A percentile compares a stretch with the other conserved stretches of the same genome.
phyloP scores from a whole-genome alignment of 2,329 filamentous ascomycete genomes.

The Ophiostoma quercus region DNA sequence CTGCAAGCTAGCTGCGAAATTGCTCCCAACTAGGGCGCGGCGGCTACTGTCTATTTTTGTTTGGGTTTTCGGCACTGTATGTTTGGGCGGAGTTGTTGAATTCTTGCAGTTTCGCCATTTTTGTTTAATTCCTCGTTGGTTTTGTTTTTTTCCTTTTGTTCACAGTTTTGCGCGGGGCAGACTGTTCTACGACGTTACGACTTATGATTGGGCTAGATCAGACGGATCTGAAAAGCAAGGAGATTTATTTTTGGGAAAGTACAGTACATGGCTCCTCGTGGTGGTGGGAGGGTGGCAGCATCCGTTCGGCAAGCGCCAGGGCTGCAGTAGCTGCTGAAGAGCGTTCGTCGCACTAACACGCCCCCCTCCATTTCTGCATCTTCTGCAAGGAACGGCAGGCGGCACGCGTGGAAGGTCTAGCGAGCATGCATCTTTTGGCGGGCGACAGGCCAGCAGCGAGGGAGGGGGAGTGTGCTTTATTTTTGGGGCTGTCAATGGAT shows the following conservation, averaged over 20 bases:
- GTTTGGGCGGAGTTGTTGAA: conserved; percentile 17
- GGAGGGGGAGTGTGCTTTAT: conserved; percentile 26
- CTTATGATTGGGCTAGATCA: conserved; percentile 49
- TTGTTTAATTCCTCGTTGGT: conserved; percentile 15
- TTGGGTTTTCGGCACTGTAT: conserved; percentile 11
- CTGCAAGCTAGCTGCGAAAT: not conserved
- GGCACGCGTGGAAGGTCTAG: conserved; percentile 13
- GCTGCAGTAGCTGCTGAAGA: conserved; percentile 30
- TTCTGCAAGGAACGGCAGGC: conserved; percentile 26
- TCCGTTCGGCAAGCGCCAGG: conserved; percentile 31
- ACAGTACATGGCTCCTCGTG: conserved; percentile 36
- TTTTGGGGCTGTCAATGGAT: conserved; percentile 14
- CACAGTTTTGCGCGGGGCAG: conserved; percentile 29
- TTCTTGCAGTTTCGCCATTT: conserved; percentile 2
- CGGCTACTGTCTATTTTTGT: not conserved
- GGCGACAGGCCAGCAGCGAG: conserved; percentile 20
- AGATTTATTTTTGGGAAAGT: conserved; percentile 35
- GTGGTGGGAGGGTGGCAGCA: conserved; percentile 25
- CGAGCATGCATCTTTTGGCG: conserved; percentile 6
- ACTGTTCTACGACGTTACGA: conserved; percentile 46
- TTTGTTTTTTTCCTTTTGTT: conserved; percentile 8
- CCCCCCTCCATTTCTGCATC: conserved; percentile 20
- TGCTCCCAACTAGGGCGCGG: not conserved
- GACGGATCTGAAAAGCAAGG: conserved; percentile 34
- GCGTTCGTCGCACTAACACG: conserved; percentile 20